A percentile compares a stretch with the other conserved stretches of the same genome.
These are phyloP conservation scores for Populus tremula DNA, from an alignment of 345 rosid genomes.

Conservation along the genomic window DNA sequence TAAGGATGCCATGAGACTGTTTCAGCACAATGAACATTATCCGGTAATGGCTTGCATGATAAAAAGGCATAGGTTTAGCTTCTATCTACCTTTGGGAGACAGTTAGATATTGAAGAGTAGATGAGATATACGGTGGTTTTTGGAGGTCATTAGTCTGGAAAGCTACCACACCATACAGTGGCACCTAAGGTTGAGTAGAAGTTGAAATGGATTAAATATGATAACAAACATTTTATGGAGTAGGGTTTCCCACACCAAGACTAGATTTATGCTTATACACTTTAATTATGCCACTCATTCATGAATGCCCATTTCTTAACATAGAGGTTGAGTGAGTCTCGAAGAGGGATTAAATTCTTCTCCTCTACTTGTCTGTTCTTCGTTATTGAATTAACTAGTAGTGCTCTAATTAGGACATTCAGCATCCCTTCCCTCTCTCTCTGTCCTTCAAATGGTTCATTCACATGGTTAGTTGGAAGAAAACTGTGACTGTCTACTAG, in stretches of 20 bases:
- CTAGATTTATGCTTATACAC: neutral
- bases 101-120: constrained; percentile 54
- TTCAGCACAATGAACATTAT: constrained; percentile 10
- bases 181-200: constrained; percentile 15
- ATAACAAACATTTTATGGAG: constrained; percentile 9
- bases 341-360: neutral
- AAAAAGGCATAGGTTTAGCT: neutral
- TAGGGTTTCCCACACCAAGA: neutral
- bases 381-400: constrained; percentile 13
- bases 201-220: constrained; percentile 14
- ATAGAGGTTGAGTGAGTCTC: constrained; percentile 21
- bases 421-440: neutral
- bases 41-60: neutral
- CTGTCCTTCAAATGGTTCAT: neutral
- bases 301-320: constrained; percentile 22
- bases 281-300: constrained; percentile 17
- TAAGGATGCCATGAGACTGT: constrained; percentile 21
- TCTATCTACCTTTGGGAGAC: constrained; percentile 34
- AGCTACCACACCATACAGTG: constrained; percentile 6
- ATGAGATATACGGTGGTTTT: constrained; percentile 29
- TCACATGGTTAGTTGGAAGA: constrained; percentile 3
- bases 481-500: neutral
- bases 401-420: neutral
- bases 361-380: constrained; percentile 21
- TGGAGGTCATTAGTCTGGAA: constrained; percentile 25